Base-by-base conservation (phyloP, 73 alveolate genomes). In the Tetrahymena malaccensis region DNA sequence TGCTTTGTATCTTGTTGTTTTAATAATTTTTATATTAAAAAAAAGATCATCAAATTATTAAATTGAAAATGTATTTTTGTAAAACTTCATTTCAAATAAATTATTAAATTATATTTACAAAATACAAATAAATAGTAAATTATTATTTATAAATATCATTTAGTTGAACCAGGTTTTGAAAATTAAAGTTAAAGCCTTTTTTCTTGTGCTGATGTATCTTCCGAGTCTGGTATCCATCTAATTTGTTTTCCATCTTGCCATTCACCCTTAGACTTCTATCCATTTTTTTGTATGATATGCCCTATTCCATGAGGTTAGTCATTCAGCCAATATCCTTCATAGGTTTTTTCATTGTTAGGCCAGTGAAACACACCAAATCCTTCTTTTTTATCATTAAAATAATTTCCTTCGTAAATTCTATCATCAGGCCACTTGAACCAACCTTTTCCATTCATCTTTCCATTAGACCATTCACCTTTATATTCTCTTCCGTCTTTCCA, bases 401-500 rank as follows among this genome's bases (percentile, higher is more conserved):
- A 97, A n/a, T 96, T 93, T 25, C 98, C 98, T 93, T 85, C 96
- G 85, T 96, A 98, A 58, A 44, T 96, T 94, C 97, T 98, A 40
- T 98, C 98, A 95, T 98, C 99, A 43, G 98, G 97, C 98, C 99
- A 98, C 37, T 93, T 93, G 94, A 97, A 96, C 33, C 95, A 94
- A 0, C 99, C 99, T 43, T 97, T 94, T 22, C 99, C 99, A 97
- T 98, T 95, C 98, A 98, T 97, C 25, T 96, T 44, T 34, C 97
- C 98, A 94, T 96, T 55, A 43, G 93, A 94, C 96, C 97, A 94
- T 55, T 96, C 97, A 1, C 99, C 99, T 89, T 50, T 94, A 55
- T 44, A 97, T 19, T 96, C 93, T 43, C 96, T 97, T 16, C 98
- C 98, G 94, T 97, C 98, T 57, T 89, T 94, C 96, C 96, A 97